Percentiles rank a stretch among this genome's conserved stretches.
Evolutionary conservation across 73 alveolate species (phyloP).

Genomic region (Halteria grandinella): DNA sequence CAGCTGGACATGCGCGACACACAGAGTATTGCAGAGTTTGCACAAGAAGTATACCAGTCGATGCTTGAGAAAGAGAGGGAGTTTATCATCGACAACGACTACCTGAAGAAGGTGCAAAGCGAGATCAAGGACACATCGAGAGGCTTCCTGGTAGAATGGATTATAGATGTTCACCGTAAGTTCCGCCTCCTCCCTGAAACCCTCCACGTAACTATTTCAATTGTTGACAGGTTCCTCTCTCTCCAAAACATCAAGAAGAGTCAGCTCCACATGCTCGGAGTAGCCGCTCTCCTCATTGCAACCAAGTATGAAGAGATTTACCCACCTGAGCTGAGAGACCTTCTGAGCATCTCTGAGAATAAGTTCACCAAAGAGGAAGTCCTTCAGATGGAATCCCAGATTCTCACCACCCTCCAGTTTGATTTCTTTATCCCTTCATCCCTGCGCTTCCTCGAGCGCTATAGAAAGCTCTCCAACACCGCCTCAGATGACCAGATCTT

Average conservation of each 20-base stretch:
- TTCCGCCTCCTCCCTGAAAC: slow-evolving; percentile 95
- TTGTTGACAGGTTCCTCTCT: slow-evolving; percentile 88
- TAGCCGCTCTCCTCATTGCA: slow-evolving; percentile 80
- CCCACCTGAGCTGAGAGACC: slow-evolving; percentile 87
- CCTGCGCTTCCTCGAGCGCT: slow-evolving; percentile 69
- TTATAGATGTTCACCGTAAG: slow-evolving; percentile 89
- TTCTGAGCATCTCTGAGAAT: slow-evolving; percentile 75
- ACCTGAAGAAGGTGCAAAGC: slow-evolving; percentile 34
- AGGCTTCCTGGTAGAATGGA: slow-evolving; percentile 87
- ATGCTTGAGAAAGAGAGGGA: slow-evolving; percentile 58
- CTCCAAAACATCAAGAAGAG: slow-evolving; percentile 60
- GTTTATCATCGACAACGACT: slow-evolving; percentile 47
- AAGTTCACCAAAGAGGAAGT: slow-evolving; percentile 76
- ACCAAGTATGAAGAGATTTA: slow-evolving; percentile 89
- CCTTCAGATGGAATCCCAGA: slow-evolving; percentile 70
- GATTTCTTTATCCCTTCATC: slow-evolving; percentile 74
- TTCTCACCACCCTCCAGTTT: slow-evolving; percentile 72
- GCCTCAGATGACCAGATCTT: slow-evolving; percentile 66
- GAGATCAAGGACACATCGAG: slow-evolving; percentile 77
- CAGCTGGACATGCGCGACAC: slow-evolving; percentile 60
- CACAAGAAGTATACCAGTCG: slow-evolving; percentile 39
- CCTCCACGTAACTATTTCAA: slow-evolving; percentile 82
- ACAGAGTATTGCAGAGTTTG: slow-evolving; percentile 58
- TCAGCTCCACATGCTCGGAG: slow-evolving; percentile 82
- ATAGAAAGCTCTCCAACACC: slow-evolving; percentile 21